phyloP scores from a whole-genome alignment of 2,329 filamentous ascomycete genomes.

The Chaetothyriales sp. region DNA sequence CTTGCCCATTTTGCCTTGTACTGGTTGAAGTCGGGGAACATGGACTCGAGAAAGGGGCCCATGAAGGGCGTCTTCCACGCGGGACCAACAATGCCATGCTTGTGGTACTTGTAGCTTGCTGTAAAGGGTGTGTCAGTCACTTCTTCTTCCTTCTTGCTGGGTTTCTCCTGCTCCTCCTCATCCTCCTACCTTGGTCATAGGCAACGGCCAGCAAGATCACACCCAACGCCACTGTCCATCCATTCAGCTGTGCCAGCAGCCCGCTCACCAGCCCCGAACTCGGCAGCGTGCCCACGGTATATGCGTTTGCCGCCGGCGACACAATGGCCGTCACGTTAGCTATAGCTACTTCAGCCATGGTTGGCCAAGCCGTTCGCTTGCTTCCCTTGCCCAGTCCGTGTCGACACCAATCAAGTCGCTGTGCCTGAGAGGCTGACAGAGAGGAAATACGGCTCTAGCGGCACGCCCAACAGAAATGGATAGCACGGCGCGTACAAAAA shows the following conservation, averaged over 20 bases:
- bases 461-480: neutral
- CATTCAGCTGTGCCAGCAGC: conserved; percentile 28
- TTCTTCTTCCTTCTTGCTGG: neutral
- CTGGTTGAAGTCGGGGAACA: conserved; percentile 80
- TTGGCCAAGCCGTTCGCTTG: conserved; percentile 2
- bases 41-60: conserved; percentile 84
- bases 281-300: conserved; percentile 10
- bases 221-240: conserved; percentile 54
- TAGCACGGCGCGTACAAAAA: neutral
- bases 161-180: too few species aligned
- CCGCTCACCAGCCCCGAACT: conserved; percentile 9
- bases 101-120: conserved; percentile 63
- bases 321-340: conserved; percentile 51
- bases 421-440: conserved; percentile 2
- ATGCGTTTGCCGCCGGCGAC: conserved; percentile 52
- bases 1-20: conserved; percentile 90
- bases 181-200: conserved; percentile 72
- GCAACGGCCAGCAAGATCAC: conserved; percentile 55
- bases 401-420: conserved; percentile 10
- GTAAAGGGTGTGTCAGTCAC: conserved; percentile 11
- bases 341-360: conserved; percentile 33
- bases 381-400: conserved; percentile 1
- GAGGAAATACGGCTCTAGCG: neutral
- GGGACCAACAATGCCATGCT: conserved; percentile 62
- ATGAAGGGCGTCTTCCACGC: conserved; percentile 70